Percentiles rank a stretch among this genome's conserved stretches.
Conservation (phyloP, 106 monocot species). For the Phalaenopsis aphrodite region DNA sequence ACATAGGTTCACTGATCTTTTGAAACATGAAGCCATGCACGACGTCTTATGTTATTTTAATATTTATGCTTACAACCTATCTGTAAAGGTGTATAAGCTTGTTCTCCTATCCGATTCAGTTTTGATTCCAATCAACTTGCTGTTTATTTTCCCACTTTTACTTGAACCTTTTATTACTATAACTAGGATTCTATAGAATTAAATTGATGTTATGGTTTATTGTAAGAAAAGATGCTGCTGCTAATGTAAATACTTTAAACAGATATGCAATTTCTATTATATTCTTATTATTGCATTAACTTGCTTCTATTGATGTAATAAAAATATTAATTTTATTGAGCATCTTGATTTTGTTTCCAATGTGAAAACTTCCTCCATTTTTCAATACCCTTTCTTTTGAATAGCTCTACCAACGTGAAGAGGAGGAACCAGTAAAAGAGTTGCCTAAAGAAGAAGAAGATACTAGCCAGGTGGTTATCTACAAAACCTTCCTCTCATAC, state of each 20-base stretch:
- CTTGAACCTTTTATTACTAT: neutral
- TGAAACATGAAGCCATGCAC: neutral
- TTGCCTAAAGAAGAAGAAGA: slow-evolving; percentile 3
- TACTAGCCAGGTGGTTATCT: slow-evolving; percentile 5
- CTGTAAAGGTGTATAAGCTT: neutral
- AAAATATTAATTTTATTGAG: neutral
- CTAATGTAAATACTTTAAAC: neutral
- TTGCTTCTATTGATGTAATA: neutral
- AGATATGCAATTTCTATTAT: neutral
- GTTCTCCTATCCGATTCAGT: neutral
- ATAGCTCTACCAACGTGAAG: slow-evolving; percentile 7
- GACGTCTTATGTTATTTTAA: neutral
- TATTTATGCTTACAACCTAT: neutral
- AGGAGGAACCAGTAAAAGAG: slow-evolving; percentile 4
- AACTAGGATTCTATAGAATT: neutral
- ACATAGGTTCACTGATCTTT: neutral
- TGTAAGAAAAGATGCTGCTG: neutral
- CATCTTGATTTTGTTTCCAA: neutral
- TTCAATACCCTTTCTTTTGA: neutral
- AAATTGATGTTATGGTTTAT: neutral
- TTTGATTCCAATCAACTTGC: neutral
- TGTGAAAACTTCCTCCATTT: neutral
- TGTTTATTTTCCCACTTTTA: neutral
- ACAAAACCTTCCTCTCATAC: neutral
- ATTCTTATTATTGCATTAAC: neutral